A percentile compares a stretch with the other conserved stretches of the same genome.
Evolutionary conservation across 2,329 filamentous ascomycete species (phyloP).

Genomic region (Berkeleyomyces basicola): DNA sequence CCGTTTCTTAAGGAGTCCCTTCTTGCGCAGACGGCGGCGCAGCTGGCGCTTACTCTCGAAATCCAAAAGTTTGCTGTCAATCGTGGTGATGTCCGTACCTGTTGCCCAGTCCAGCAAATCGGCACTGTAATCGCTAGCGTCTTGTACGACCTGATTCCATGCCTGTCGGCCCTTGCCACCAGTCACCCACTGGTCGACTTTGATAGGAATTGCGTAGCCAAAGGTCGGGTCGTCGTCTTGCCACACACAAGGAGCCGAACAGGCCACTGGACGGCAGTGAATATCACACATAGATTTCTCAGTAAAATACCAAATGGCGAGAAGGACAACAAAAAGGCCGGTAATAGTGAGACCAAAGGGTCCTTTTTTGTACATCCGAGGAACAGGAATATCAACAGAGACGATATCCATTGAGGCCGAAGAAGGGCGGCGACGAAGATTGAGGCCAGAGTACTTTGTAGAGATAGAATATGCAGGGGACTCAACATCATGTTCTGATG

Average conservation of each 20-base stretch:
- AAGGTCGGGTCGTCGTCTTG: constrained; percentile 41
- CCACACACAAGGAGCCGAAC: constrained; percentile 36
- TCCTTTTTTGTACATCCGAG: constrained; percentile 30
- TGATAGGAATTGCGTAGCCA: constrained; percentile 43
- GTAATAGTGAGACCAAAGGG: constrained; percentile 32
- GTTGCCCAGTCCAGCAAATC: constrained; percentile 31
- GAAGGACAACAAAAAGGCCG: constrained; percentile 28
- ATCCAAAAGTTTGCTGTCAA: constrained; percentile 18
- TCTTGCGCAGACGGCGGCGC: constrained; percentile 33
- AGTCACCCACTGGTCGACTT: constrained; percentile 44
- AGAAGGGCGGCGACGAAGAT: constrained; percentile 5
- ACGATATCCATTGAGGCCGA: constrained; percentile 15
- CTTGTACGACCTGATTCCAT: constrained; percentile 24
- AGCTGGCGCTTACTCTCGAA: constrained; percentile 32
- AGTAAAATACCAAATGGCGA: constrained; percentile 35
- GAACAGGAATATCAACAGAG: constrained; percentile 29
- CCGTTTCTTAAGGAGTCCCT: constrained; percentile 25
- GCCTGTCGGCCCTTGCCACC: constrained; percentile 31
- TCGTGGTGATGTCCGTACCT: constrained; percentile 26
- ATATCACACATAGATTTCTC: constrained; percentile 36
- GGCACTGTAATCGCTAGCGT: constrained; percentile 30
- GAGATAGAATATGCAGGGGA: neutral
- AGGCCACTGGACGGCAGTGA: constrained; percentile 38
- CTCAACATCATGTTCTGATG: neutral
- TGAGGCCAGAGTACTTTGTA: neutral